A percentile compares a stretch with the other conserved stretches of the same genome.
These are phyloP conservation scores for Marchantia paleacea DNA, from an alignment of 225 moss, liverwort and hornwort species.

Conservation along the genomic window DNA sequence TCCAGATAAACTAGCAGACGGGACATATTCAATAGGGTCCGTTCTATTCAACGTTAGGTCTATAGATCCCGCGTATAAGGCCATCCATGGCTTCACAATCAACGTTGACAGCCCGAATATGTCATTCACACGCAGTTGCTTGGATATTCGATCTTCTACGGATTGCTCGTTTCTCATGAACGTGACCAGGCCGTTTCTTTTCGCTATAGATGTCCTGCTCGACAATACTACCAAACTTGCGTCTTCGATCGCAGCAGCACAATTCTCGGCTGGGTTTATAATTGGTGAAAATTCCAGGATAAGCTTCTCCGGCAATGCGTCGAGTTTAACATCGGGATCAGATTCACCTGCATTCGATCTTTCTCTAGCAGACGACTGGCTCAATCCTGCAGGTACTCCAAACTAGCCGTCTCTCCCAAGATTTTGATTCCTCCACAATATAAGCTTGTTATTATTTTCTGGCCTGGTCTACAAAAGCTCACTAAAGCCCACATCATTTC, in stretches of 20 bases:
- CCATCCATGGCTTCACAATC: constrained; percentile 23
- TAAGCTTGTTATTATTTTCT: too few species aligned
- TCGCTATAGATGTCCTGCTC: constrained; percentile 3
- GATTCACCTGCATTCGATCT: constrained; percentile 2
- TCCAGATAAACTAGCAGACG: constrained; percentile 15
- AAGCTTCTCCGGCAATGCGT: neutral
- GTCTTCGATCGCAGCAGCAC: neutral
- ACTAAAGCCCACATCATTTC: too few species aligned
- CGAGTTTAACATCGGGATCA: neutral
- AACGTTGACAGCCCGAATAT: constrained; percentile 3
- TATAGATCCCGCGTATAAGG: neutral
- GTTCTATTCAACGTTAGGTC: constrained; percentile 2
- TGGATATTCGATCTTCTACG: neutral
- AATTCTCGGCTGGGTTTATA: constrained; percentile 7
- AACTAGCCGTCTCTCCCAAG: neutral
- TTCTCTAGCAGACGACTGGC: constrained; percentile 9
- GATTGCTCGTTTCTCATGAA: constrained; percentile 20
- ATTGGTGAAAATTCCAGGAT: neutral
- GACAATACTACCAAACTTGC: constrained; percentile 20
- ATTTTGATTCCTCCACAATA: too few species aligned
- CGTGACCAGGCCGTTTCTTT: constrained; percentile 11
- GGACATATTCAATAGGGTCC: constrained; percentile 4
- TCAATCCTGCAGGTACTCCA: constrained; percentile 18
- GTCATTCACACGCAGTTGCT: neutral
- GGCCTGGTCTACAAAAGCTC: too few species aligned